Evolutionary conservation across 2,329 filamentous ascomycete species (phyloP), one percentile per base, ranked within the genome.

Genomic region (Phialophora expanda): DNA sequence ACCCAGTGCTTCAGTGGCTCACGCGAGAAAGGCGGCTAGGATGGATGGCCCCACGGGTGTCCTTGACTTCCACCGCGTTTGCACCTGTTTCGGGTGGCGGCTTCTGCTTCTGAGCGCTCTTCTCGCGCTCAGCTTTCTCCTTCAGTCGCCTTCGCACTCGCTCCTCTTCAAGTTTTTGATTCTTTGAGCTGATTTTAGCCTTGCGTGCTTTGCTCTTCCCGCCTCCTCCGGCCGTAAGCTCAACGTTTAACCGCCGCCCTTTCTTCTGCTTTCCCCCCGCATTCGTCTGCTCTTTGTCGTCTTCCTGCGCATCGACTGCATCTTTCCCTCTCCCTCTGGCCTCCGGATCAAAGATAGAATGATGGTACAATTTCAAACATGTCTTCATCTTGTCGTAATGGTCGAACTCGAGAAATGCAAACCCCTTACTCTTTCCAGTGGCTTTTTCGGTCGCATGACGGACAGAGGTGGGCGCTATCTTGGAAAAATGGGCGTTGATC

Each of bases 311-410:
- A 41, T 14, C 66, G 11, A 50, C 34, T 7, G 55, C 56, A 30
- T 61, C 56, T 11, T 51, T 50, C 32, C 77, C 50, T 12, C 14
- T 81, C 34, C 78, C 46, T 11, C 32, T 81, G 73, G 80, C 81
- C 44, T 81, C 81, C 61, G 85, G 84, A 66, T 87, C 81, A 76
- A 97, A 96, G 69, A 85, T 84, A 66, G 87, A 90, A 80, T 97
- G 93, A 80, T 98, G 93, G 80, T 94, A 94, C 70, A 92, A 87
- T 78, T 93, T 91, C 67, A 98, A 84, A 75, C 92, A 96, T 34
- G 92, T 95, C 83, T 96, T 91, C 92, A 97, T 96, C 75, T 90
- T 87, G 78, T 93, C 90, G 79, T 89, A 96, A 71, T 88, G 85
- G 70, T 88, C 88, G 76, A 97, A 98, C 78, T 98, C 94, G 72